Percentiles rank a stretch among this genome's conserved stretches.
Evolutionary conservation across 2,329 filamentous ascomycete genomes (phyloP).

Genomic region (Neonectria ditissima): DNA sequence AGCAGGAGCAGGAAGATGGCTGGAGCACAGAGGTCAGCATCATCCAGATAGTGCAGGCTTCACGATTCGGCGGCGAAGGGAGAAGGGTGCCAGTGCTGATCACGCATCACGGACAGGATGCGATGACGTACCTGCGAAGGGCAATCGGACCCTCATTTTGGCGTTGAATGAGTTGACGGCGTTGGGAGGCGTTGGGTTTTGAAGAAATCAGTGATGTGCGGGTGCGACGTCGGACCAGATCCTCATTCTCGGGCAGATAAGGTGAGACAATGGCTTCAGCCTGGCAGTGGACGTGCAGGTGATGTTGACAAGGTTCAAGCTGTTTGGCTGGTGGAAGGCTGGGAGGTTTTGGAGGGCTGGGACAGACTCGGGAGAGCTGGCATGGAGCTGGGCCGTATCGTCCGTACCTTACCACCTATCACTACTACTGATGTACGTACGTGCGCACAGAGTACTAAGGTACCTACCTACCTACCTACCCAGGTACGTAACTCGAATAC

Average conservation of each 20-base stretch:
- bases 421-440: too few relatives aligned
- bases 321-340: slow-evolving; percentile 11
- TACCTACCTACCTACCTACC: background rate
- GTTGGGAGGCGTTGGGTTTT: background rate
- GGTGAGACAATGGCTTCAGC: slow-evolving; percentile 11
- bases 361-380: slow-evolving; percentile 19
- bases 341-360: slow-evolving; percentile 17
- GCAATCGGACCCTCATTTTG: slow-evolving; percentile 85
- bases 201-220: background rate
- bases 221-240: slow-evolving; percentile 3
- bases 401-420: too few relatives aligned
- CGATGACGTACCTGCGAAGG: slow-evolving; percentile 80
- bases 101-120: slow-evolving; percentile 12
- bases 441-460: too few relatives aligned
- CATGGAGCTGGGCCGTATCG: too few relatives aligned
- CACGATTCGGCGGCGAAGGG: background rate
- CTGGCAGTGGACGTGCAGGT: background rate
- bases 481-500: background rate
- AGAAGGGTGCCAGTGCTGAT: background rate
- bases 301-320: slow-evolving; percentile 9
- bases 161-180: slow-evolving; percentile 10
- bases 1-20: slow-evolving; percentile 78
- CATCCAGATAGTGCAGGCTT: background rate
- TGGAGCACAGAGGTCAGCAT: slow-evolving; percentile 49
- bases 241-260: slow-evolving; percentile 6